These are phyloP conservation scores for Zymoseptoria pseudotritici DNA, from an alignment of 2,329 filamentous ascomycete genomes.

Conservation along the genomic window DNA sequence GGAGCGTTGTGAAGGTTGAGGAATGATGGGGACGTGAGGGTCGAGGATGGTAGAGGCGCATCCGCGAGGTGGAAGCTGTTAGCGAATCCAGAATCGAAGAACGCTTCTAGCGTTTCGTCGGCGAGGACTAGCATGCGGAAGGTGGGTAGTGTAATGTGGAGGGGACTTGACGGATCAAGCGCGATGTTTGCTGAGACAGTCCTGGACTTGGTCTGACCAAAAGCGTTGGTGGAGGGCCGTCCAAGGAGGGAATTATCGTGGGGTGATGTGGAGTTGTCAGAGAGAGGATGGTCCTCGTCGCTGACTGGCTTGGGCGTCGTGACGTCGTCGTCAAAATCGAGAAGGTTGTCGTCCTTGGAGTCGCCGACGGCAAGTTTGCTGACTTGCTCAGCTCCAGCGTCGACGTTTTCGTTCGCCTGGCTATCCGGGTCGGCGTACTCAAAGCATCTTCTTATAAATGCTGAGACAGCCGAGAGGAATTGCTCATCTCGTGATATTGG, in stretches of 20 bases:
- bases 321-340: slow-evolving; percentile 49
- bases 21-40: slow-evolving; percentile 53
- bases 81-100: slow-evolving; percentile 94
- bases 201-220: slow-evolving; percentile 43
- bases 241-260: slow-evolving; percentile 21
- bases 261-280: slow-evolving; percentile 1
- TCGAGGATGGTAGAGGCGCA: slow-evolving; percentile 41
- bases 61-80: slow-evolving; percentile 85
- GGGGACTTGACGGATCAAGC: slow-evolving; percentile 82
- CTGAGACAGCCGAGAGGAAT: slow-evolving; percentile 86
- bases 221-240: slow-evolving; percentile 24
- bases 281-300: slow-evolving; percentile 9
- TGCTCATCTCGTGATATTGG: slow-evolving; percentile 63
- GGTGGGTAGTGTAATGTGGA: slow-evolving; percentile 92
- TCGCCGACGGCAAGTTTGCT: slow-evolving; percentile 70
- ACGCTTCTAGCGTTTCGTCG: slow-evolving; percentile 90
- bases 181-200: slow-evolving; percentile 79
- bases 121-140: slow-evolving; percentile 98
- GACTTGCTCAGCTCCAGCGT: slow-evolving; percentile 33
- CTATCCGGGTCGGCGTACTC: slow-evolving; percentile 93
- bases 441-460: slow-evolving; percentile 92
- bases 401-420: slow-evolving; percentile 28
- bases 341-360: slow-evolving; percentile 52
- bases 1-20: slow-evolving; percentile 56
- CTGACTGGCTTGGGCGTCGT: slow-evolving; percentile 12